Conservation (phyloP, 1,284 basidiomycete genomes). For the Cryptococcus amylolentus region DNA sequence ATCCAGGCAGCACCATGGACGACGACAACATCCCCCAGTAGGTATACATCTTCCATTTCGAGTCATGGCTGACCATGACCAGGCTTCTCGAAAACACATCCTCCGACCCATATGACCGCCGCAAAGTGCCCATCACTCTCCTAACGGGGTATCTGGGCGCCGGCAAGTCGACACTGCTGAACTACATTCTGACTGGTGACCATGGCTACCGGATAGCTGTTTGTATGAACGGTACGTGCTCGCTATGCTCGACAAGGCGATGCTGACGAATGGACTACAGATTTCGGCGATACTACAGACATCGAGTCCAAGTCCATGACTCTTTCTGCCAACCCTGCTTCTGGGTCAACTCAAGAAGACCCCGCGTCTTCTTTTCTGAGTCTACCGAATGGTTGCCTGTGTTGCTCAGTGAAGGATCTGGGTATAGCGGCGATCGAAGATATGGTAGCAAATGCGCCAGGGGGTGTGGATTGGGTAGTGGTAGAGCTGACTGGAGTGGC, state of each 20-base stretch:
- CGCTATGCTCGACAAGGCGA: background rate
- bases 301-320: constrained; percentile 49
- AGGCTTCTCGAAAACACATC: background rate
- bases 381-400: constrained; percentile 87
- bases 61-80: too few species aligned
- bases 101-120: constrained; percentile 20
- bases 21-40: background rate
- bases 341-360: constrained; percentile 42
- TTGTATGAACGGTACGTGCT: constrained; percentile 76
- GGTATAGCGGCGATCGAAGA: constrained; percentile 88
- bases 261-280: constrained; percentile 15
- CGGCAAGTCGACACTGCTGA: constrained; percentile 82
- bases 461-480: constrained; percentile 84
- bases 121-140: constrained; percentile 75
- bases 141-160: constrained; percentile 84
- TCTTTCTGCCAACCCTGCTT: constrained; percentile 52
- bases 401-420: constrained; percentile 88
- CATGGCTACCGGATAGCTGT: constrained; percentile 94
- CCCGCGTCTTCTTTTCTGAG: constrained; percentile 61
- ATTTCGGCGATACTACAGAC: constrained; percentile 52
- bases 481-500: constrained; percentile 91
- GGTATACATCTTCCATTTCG: background rate
- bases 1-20: background rate
- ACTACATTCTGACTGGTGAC: constrained; percentile 78
- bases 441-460: constrained; percentile 58